Evolutionary conservation across 2,329 filamentous ascomycete species (phyloP), one percentile per base, ranked within the genome.

Genomic region (Pyricularia pennisetigena): DNA sequence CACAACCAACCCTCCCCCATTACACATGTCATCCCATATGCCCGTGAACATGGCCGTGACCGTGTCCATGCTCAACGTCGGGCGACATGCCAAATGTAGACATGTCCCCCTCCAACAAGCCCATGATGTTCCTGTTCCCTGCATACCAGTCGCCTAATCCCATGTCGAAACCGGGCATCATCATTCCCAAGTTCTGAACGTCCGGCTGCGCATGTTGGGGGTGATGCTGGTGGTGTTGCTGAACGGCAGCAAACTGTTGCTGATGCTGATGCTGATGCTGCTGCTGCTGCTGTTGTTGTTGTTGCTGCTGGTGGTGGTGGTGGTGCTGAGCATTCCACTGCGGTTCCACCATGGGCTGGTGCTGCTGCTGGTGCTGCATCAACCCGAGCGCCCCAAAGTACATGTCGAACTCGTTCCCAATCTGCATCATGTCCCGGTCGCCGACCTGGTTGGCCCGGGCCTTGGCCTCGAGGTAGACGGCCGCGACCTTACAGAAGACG

Each of bases 391-490:
- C 63, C 29, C 63, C 63, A 24, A 64, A 32, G 63, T 32, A 64
- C 29, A 64, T 32, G 63, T 64, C n/a, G 29, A 64, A 64, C 63
- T 64, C 63, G 35, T 14, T 41, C 3, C 63, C 63, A 29, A 64
- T 64, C 29, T 64, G 63, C 63, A 64, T 64, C 63, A 64, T 64
- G 29, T 64, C 63, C 29, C 35, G 63, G 29, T 64, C 63, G 8
- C 30, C 16, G 28, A 30, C 16, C 28, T 64, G 62, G n/a, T 12
- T 29, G 10, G 30, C 29, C 20, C 63, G 63, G 63, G n/a, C 28
- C 63, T 64, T 64, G 63, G 63, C 63, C 29, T 64, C 63, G 63
- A 64, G 63, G 63, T 64, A 64, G 63, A 29, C 23, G 63, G 63
- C 24, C 29, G 63, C 63, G 29, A 64, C 63, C 24, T 64, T 64